phyloP scores from a whole-genome alignment of 2,329 filamentous ascomycete genomes.

The Colletotrichum lindemuthianum region DNA sequence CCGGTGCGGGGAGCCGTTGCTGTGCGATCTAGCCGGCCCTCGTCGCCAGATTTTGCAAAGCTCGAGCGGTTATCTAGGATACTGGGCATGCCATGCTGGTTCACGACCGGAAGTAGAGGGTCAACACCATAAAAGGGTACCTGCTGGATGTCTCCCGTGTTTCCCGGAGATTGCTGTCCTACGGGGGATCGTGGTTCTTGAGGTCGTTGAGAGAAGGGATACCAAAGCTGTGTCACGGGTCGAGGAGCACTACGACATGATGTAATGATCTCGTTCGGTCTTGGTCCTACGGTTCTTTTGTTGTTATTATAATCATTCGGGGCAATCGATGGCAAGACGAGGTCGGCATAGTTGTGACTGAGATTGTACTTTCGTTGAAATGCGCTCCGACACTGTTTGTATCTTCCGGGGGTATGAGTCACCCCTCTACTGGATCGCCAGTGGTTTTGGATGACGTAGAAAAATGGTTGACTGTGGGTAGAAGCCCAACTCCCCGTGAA shows the following conservation, averaged over 20 bases:
- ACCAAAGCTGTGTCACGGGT: not conserved
- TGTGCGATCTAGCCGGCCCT: constrained; percentile 2
- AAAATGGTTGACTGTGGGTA: not conserved
- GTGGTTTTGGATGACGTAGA: not conserved
- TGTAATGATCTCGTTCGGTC: not conserved
- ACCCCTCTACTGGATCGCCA: not conserved
- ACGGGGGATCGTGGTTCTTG: constrained; percentile 2
- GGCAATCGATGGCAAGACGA: not conserved
- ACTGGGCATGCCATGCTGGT: not conserved
- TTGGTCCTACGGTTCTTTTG: not conserved
- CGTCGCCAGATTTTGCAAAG: constrained; percentile 7
- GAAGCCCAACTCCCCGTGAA: not conserved
- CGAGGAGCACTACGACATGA: not conserved
- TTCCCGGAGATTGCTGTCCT: constrained; percentile 18
- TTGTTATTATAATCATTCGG: not conserved
- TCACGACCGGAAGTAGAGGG: not conserved
- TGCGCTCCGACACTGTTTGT: too few relatives aligned
- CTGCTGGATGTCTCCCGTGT: constrained; percentile 4
- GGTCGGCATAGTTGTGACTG: too few relatives aligned
- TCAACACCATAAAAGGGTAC: constrained; percentile 17
- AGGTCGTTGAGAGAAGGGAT: not conserved
- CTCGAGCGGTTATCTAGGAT: not conserved
- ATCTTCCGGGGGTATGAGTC: not conserved
- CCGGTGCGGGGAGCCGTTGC: constrained; percentile 23
- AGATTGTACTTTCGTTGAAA: too few relatives aligned